phyloP scores from a whole-genome alignment of 1,139 yeast genomes.

The Geotrichum cucujoidarum region DNA sequence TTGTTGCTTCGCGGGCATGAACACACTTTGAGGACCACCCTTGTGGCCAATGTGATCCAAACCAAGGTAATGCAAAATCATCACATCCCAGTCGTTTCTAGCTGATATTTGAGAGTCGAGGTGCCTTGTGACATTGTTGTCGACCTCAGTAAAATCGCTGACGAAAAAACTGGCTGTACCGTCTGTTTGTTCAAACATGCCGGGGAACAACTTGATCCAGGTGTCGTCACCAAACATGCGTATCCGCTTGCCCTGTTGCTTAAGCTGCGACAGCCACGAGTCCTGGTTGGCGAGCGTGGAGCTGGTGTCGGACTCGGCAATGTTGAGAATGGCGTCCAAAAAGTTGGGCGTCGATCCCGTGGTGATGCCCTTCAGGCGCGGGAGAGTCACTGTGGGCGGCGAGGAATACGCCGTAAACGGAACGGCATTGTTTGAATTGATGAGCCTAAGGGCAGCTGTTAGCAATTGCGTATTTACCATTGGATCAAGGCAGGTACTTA shows the following conservation, averaged over 20 bases:
- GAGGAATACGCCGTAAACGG: constrained; percentile 89
- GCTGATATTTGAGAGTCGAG: constrained; percentile 50
- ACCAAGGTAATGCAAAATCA: constrained; percentile 87
- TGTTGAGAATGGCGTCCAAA: constrained; percentile 87
- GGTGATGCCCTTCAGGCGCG: constrained; percentile 86
- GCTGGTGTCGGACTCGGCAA: constrained; percentile 84
- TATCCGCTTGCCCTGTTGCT: constrained; percentile 42
- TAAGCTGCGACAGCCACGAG: constrained; percentile 77
- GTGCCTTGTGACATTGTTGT: constrained; percentile 87
- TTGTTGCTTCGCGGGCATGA: constrained; percentile 72
- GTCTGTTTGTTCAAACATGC: constrained; percentile 57
- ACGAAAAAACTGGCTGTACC: constrained; percentile 95
- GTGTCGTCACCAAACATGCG: constrained; percentile 97
- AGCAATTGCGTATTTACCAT: no score
- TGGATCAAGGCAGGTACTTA: not conserved
- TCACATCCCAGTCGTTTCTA: constrained; percentile 63
- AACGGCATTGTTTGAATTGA: constrained; percentile 65
- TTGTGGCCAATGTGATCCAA: constrained; percentile 97
- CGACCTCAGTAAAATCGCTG: constrained; percentile 90
- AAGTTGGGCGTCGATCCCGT: constrained; percentile 95
- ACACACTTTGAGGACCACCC: constrained; percentile 78
- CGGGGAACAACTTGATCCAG: constrained; percentile 85
- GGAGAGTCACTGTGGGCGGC: constrained; percentile 96
- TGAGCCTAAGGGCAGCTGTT: no score
- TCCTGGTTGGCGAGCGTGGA: constrained; percentile 74